Conservation (phyloP, 805 yeast species). For the Pichia heedii region DNA sequence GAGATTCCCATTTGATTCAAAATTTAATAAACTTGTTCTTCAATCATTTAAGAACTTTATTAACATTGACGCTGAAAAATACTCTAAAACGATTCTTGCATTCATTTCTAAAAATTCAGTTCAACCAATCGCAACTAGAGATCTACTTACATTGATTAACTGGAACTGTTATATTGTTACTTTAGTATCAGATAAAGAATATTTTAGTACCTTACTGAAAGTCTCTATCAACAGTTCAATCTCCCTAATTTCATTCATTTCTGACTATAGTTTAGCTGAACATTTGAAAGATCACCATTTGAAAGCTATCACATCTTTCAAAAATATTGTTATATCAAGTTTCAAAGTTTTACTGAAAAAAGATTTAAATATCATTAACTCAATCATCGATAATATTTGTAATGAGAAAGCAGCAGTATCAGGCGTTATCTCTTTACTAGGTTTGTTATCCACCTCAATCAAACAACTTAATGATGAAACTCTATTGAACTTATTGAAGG, state of each 20-base stretch:
- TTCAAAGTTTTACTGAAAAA: constrained; percentile 16
- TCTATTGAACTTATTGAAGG: constrained; percentile 7
- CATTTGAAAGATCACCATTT: constrained; percentile 31
- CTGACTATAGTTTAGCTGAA: constrained; percentile 13
- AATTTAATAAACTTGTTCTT: constrained; percentile 36
- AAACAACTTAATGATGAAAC: neutral
- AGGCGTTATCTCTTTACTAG: constrained; percentile 16
- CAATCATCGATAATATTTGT: constrained; percentile 10
- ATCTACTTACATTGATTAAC: constrained; percentile 45
- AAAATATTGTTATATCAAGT: constrained; percentile 23
- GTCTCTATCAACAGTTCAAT: constrained; percentile 27
- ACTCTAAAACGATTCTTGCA: constrained; percentile 26
- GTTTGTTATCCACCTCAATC: constrained; percentile 12
- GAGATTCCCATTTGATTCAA: constrained; percentile 39
- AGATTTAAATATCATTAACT: constrained; percentile 4
- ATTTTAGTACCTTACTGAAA: constrained; percentile 16
- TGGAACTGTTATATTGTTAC: constrained; percentile 42
- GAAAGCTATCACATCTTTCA: constrained; percentile 30
- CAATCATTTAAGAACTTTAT: constrained; percentile 32
- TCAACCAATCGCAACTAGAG: constrained; percentile 41
- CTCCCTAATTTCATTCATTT: constrained; percentile 27
- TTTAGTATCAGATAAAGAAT: constrained; percentile 15
- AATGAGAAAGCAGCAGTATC: constrained; percentile 14
- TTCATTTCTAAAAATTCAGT: constrained; percentile 30
- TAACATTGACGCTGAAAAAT: constrained; percentile 20